Percentiles rank a stretch among this genome's conserved stretches.
phyloP scores from a whole-genome alignment of 768 basidiomycete species.

The Leccinum longicurvipes region DNA sequence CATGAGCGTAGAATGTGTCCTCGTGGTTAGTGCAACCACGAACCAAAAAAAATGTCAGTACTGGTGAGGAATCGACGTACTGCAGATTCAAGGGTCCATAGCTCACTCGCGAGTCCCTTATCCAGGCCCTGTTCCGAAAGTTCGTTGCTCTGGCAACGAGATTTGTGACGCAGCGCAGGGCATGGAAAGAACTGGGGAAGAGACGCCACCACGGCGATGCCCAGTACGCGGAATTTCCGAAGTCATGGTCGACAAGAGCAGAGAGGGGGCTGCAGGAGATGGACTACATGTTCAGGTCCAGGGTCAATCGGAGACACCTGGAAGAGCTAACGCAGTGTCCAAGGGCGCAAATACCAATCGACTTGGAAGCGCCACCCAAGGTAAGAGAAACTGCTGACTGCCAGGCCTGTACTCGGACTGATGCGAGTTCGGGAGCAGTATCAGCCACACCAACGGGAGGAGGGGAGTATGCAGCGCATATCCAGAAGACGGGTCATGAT shows the following conservation, averaged over 20 bases:
- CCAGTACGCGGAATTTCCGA: conserved; percentile 22
- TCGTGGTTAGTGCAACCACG: conserved; percentile 26
- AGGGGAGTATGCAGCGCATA: conserved; percentile 15
- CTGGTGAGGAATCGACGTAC: conserved; percentile 24
- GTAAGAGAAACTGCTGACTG: conserved; percentile 9
- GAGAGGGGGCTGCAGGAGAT: conserved; percentile 26
- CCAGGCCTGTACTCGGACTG: conserved; percentile 2
- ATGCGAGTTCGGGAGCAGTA: conserved; percentile 9
- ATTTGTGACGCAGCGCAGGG: conserved; percentile 19
- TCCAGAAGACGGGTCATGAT: conserved; percentile 28
- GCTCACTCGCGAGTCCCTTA: conserved; percentile 15
- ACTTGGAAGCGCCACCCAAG: conserved; percentile 16
- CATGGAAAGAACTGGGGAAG: conserved; percentile 15
- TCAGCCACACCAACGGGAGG: conserved; percentile 13
- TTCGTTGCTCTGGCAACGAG: conserved; percentile 23
- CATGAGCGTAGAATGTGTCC: conserved; percentile 11
- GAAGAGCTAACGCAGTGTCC: conserved; percentile 8
- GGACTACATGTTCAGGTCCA: conserved; percentile 20
- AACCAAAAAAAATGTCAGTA: conserved; percentile 26
- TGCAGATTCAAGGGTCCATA: conserved; percentile 4
- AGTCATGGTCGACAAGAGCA: conserved; percentile 25
- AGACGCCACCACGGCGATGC: conserved; percentile 7
- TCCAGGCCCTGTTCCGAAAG: conserved; percentile 22
- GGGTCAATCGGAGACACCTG: conserved; percentile 10
- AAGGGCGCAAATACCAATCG: not conserved